Evolutionary conservation across 352 stramenopile genomes (phyloP), one percentile per base, ranked within the genome.

Genomic region (Phytophthora colocasiae): DNA sequence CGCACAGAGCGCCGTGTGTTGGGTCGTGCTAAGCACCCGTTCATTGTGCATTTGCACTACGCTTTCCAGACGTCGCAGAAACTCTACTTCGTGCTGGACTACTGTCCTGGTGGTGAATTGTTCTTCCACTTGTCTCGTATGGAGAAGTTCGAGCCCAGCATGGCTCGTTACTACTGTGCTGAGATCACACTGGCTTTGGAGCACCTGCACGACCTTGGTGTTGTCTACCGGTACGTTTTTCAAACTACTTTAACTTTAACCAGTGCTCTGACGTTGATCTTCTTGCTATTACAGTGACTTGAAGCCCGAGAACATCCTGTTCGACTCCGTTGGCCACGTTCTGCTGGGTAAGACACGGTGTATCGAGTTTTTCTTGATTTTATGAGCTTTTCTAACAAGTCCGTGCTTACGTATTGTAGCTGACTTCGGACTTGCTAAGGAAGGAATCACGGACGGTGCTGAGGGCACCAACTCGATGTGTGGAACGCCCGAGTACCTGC

Each of bases 1-100:
- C 98, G 96, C 69, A 99, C 97, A 26, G 98, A 99, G 82, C 87
- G 97, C 29, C 81, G 89, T 58, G 92, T 97, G 45, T 75, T 97
- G 31, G 85, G 88, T 4, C 75, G 85, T 29, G 92, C 92, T 63
- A 94, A 96, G 65, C 92, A 98, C 72, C 91, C 92, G 11, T 98
- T 97, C 70, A 97, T 98, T 63, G 53, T 77, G 61, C 90, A 95
- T 62, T 58, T 98, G 59, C 89, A 96, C 66, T 97, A 96, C 62
- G 90, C 91, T 17, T 97, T 97, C 73, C 90, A 97, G 78, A 96
- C 88, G 54, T 87, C 83, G 63, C 83, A 95, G 72, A 96, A 96
- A 71, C 80, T 97, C 14, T 97, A 97, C 77, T 95, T 97, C 57
- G 88, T 97, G 63, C 77, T 97, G 27, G 91, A 98, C 68, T 98